Evolutionary conservation across 176 grass and related monocot genomes (phyloP), one percentile per base, ranked within the genome.

Genomic region (Aechmea fasciata): DNA sequence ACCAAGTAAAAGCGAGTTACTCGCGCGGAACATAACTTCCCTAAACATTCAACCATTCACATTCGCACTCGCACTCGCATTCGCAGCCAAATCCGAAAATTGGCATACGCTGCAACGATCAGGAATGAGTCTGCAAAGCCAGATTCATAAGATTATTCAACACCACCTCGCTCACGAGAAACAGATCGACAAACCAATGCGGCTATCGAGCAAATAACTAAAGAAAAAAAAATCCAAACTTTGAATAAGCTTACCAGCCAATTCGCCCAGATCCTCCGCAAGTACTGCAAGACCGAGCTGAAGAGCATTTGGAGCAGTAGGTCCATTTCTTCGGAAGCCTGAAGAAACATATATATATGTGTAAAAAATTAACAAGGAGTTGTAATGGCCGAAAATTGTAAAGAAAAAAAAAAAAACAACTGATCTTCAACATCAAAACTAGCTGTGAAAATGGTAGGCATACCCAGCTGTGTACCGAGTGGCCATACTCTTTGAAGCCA

Each of bases 391-490:
- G 25, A 26, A 26, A 26, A 26, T 26, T 26, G 25, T 26, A 26
- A 26, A 26, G 25, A 26, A 26, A 26, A 26, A 26, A 26, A 23
- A 23, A 23, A 23, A 23, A 23, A 26, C 25, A 26, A 26, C 25
- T 26, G 25, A 26, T 26, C 25, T 26, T 26, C 25, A 26, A 26
- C 25, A 2, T 26, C 55, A 11, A 10, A 18, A 9, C 15, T 9
- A 19, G 20, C n/a, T 1, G n/a, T 15, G 55, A 61, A 61, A 9
- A 61, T 61, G 55, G 11, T 19, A 19, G 55, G 17, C 55, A 20
- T 72, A 82, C 80, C 74, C 84, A 11, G 84, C 70, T 12, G 84
- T 82, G 74, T 81, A 86, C 15, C 84, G 71, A 57, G 84, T 86
- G 70, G 80, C 80, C 80, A 76, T 76, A 68, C 76, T 82, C 80